These are phyloP conservation scores for Tolypocladium guangdongense DNA, from an alignment of 2,329 filamentous ascomycete genomes.

Conservation along the genomic window DNA sequence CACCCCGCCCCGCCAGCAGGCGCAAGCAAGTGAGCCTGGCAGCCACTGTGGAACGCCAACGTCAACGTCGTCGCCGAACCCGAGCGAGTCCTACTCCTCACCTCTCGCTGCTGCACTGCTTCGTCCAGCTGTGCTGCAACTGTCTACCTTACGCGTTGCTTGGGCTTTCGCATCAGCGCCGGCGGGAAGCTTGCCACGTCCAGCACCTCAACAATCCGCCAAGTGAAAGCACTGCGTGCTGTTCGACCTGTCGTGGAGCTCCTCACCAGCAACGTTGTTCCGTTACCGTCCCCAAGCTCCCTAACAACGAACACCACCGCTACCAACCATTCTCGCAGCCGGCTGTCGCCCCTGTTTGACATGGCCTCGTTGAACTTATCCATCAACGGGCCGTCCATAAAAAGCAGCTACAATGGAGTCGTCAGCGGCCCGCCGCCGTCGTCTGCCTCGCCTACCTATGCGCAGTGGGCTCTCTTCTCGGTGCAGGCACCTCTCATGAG, in stretches of 20 bases:
- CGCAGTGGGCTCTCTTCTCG: constrained; percentile 87
- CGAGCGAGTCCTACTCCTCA: constrained; percentile 4
- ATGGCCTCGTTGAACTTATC: constrained; percentile 79
- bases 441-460: constrained; percentile 66
- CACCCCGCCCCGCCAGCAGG: constrained; percentile 3
- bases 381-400: constrained; percentile 71
- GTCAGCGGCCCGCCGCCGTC: constrained; percentile 40
- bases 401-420: constrained; percentile 60
- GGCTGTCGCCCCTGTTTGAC: constrained; percentile 8
- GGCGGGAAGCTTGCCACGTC: not conserved
- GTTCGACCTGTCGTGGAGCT: not conserved
- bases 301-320: not conserved
- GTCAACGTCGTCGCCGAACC: constrained; percentile 7
- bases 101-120: not conserved
- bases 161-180: not conserved
- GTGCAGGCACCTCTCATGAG: constrained; percentile 87
- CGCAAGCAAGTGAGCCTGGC: constrained; percentile 1
- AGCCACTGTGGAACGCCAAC: constrained; percentile 4
- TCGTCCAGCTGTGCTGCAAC: not conserved
- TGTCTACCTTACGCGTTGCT: not conserved
- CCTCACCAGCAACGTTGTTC: not conserved
- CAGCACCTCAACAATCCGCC: not conserved
- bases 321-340: not conserved
- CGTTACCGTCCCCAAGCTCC: no score
- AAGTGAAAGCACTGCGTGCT: not conserved